Evolutionary conservation across 1,284 basidiomycete genomes (phyloP), one percentile per base, ranked within the genome.

Genomic region (Naganishia albida): DNA sequence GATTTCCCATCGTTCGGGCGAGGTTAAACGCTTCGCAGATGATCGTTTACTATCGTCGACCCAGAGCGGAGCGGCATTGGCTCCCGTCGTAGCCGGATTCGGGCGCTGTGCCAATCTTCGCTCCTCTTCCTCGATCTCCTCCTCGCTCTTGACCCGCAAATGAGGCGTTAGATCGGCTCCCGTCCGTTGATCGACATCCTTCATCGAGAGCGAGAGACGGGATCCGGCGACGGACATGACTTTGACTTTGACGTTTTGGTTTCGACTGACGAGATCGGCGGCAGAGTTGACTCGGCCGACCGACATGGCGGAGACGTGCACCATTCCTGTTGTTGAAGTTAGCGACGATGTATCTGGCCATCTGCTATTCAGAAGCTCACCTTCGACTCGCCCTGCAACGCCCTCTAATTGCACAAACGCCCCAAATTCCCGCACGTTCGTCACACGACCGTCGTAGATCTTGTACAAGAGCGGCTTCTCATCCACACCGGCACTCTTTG

Each of bases 1-100:
- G 78, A 99, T 91, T 81, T 99, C 96, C 92, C 95, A 99, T 25
- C 96, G 86, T 78, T 99, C 96, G 0, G 96, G 96, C 28, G 91
- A 94, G 1, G 95, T 95, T 64, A 99, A 81, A 18, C 96, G 86
- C 76, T 95, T 95, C 1, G 92, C 75, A 50, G 82, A 56, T 20
- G 57, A 60, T 85, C 89, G 64, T 87, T 81, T 54, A 85, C 85
- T 72, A 88, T 93, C 65, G 86, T 77, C 77, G 20, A 78, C 75
- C 34, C 72, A 74, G 12, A 75, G 65, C 16, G 65, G 42, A 2
- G 79, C 80, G 4, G 77, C 70, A 69, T 84, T 85, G 48, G 81
- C 76, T 12, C 83, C 83, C 3, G 81, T 81, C 46, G 72, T 86
- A 23, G 89, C 89, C 1, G 85, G 82, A 20, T 53, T 53, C 15